Conservation (phyloP, 352 stramenopile species). For the Halophytophthora polymorphica region DNA sequence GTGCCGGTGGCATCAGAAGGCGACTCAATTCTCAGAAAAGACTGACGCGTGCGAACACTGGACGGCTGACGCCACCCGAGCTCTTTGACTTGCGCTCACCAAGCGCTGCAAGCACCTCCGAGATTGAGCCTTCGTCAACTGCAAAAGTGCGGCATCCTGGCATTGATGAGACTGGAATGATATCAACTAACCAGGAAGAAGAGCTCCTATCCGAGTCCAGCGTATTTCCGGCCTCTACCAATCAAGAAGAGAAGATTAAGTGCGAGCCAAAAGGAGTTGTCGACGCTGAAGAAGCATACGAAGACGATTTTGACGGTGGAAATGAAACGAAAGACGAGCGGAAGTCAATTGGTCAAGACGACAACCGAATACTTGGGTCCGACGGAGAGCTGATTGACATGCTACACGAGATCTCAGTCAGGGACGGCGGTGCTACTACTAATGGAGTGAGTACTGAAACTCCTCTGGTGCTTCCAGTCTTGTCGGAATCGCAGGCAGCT, state of each 20-base stretch:
- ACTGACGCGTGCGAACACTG: conserved; percentile 7
- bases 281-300: conserved; percentile 27
- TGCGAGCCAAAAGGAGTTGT: neutral
- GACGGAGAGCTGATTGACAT: conserved; percentile 47
- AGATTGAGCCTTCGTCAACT: no score
- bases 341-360: conserved; percentile 9
- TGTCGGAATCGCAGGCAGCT: conserved; percentile 13
- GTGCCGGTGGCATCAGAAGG: conserved; percentile 24
- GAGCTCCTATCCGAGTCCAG: no score
- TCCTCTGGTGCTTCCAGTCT: neutral
- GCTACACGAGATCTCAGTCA: conserved; percentile 18
- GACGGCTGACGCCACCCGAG: conserved; percentile 3
- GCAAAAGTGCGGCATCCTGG: no score
- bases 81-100: neutral
- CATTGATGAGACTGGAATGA: no score
- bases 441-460: neutral
- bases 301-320: conserved; percentile 42
- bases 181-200: no score
- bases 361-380: conserved; percentile 10
- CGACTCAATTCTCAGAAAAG: conserved; percentile 22
- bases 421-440: neutral
- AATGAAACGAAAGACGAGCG: conserved; percentile 9
- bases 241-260: neutral
- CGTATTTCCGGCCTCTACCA: neutral
- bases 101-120: no score